phyloP scores from a whole-genome alignment of 305 asterid species.

The Lippia alba region DNA sequence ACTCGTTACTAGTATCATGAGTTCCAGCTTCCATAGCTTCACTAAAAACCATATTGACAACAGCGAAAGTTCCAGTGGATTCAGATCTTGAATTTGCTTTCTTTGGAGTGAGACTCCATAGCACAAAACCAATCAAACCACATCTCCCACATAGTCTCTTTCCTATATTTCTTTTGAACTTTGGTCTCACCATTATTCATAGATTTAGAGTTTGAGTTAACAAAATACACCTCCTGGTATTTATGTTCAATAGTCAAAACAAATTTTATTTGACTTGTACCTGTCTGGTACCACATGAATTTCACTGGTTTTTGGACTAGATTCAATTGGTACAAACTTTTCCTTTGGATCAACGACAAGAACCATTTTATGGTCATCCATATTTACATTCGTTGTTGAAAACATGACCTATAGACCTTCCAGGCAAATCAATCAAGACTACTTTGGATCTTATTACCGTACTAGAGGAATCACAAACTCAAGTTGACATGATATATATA shows the following conservation, averaged over 20 bases:
- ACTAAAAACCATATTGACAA: too few relatives aligned
- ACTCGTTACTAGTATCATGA: neutral
- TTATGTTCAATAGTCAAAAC: neutral
- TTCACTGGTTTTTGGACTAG: too few relatives aligned
- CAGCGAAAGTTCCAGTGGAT: neutral
- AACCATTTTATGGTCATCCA: too few relatives aligned
- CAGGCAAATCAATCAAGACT: too few relatives aligned
- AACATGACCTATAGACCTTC: too few relatives aligned
- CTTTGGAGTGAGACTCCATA: neutral
- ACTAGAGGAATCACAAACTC: too few relatives aligned
- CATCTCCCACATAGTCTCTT: neutral
- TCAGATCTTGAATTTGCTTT: neutral
- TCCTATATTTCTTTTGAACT: neutral
- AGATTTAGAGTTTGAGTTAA: neutral
- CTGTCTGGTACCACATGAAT: neutral
- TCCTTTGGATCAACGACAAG: too few relatives aligned
- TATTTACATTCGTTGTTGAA: too few relatives aligned
- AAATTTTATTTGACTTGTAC: neutral
- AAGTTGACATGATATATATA: too few relatives aligned
- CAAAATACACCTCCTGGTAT: neutral
- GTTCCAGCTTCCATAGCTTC: neutral
- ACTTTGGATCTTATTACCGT: too few relatives aligned
- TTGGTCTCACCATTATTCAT: neutral
- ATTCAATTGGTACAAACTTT: too few relatives aligned
- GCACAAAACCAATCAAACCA: neutral